phyloP scores from a whole-genome alignment of 805 yeast species.

The Isabelozyma rhagii region DNA sequence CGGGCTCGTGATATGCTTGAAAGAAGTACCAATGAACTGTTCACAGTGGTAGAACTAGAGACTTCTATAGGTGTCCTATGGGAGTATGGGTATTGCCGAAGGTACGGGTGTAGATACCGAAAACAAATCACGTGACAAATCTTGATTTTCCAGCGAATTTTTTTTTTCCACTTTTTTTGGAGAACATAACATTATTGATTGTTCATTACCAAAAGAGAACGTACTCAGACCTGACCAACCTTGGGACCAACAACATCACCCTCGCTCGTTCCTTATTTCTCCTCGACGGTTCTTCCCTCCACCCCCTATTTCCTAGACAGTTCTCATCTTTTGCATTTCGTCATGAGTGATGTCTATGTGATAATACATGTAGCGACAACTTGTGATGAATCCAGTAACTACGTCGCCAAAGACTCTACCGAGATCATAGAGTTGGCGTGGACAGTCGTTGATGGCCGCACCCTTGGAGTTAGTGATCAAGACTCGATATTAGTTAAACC shows the following conservation, averaged over 20 bases:
- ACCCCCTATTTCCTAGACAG: neutral
- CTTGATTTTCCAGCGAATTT: neutral
- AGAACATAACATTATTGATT: neutral
- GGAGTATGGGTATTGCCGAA: neutral
- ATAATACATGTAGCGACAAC: constrained; percentile 63
- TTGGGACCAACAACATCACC: neutral
- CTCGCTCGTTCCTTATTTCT: neutral
- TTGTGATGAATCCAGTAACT: constrained; percentile 59
- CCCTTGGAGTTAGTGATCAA: constrained; percentile 40
- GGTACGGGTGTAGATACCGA: neutral
- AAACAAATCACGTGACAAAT: neutral
- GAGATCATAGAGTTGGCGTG: constrained; percentile 70
- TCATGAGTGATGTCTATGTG: constrained; percentile 55
- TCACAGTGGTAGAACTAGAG: no score
- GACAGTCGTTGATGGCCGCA: constrained; percentile 54
- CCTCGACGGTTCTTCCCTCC: neutral
- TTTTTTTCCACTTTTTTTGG: neutral
- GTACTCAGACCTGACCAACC: no score
- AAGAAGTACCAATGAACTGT: no score
- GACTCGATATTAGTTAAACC: constrained; percentile 57
- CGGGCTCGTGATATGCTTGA: no score
- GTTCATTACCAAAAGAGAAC: neutral
- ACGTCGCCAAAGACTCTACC: constrained; percentile 62
- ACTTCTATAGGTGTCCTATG: no score
- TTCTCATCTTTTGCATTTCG: neutral